Evolutionary conservation across 192 early-diverging fungal species (phyloP), one percentile per base, ranked within the genome.

Genomic region (Gigaspora rosea): DNA sequence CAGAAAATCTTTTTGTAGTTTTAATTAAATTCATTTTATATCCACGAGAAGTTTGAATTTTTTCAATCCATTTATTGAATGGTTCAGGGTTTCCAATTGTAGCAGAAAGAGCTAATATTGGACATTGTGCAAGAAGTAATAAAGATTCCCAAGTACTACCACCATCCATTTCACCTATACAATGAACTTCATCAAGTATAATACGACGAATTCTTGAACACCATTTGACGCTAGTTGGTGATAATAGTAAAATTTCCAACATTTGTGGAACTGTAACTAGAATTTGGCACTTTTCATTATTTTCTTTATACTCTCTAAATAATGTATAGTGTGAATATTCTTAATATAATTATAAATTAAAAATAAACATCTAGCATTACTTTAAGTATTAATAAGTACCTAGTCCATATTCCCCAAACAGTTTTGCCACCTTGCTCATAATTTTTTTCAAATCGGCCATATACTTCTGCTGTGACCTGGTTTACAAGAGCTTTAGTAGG

Each of bases 401-500:
- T 32, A 9, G 85, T 86, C 47, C 78, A 76, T 13, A 86, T 78
- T 0, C 78, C 84, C 84, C 84, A 86, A 2, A 69, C 61, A 36
- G 64, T 63, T 18, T 36, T 69, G 3, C 79, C 79, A 15, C 68
- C 32, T 8, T 77, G 41, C 6, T 63, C 52, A 56, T 86, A 85
- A 47, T 33, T 56, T 57, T 85, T 86, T 2, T 62, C 66, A 70
- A 86, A 85, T 22, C 85, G 66, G 9, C 83, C 85, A 46, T 82
- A 82, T 48, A 86, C 71, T 47, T 86, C 85, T 8, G 85, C 85
- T 6, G 81, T 78, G 12, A 86, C 77, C 61, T 86, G 85, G 58
- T 86, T 86, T 6, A 85, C 84, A 6, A 86, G 76, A 8, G 85
- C 78, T 36, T 86, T 86, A 0, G 85, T 86, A 22, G 85, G 85